Evolutionary conservation across 108 stramenopile species (phyloP).

Genomic region (Pseudonitzschia pungens): DNA sequence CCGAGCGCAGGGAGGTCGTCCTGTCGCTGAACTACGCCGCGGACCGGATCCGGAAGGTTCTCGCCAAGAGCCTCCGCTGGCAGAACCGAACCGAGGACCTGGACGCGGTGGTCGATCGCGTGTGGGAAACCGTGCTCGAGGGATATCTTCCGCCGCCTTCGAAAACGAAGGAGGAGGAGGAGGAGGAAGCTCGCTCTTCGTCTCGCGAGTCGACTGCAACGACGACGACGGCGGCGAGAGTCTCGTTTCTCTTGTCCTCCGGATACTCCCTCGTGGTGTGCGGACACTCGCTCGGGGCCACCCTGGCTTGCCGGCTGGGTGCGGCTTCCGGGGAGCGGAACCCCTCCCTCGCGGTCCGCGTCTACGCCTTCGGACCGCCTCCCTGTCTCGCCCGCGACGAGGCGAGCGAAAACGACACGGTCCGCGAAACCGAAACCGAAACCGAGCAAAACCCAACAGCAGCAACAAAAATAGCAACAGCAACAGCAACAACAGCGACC

Average conservation of each 20-base stretch:
- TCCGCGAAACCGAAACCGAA: no score
- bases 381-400: no score
- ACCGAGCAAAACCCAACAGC: conserved; percentile 13
- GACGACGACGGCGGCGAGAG: conserved; percentile 29
- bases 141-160: no score
- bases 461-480: neutral
- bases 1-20: conserved; percentile 28
- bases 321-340: conserved; percentile 3
- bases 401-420: no score
- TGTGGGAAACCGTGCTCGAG: no score
- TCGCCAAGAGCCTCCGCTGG: conserved; percentile 36
- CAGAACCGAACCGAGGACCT: neutral
- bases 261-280: conserved; percentile 41
- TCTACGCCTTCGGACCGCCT: conserved; percentile 55
- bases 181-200: no score
- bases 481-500: neutral
- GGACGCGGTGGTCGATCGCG: no score
- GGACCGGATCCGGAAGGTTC: neutral
- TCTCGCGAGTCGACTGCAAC: neutral
- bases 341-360: conserved; percentile 25
- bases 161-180: no score
- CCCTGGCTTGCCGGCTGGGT: conserved; percentile 37
- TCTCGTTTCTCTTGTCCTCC: conserved; percentile 25
- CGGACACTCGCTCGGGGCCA: conserved; percentile 52
- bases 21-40: conserved; percentile 37